A percentile compares a stretch with the other conserved stretches of the same genome.
These are phyloP conservation scores for Scheffersomyces spartinae DNA, from an alignment of 805 yeast genomes.

Conservation along the genomic window DNA sequence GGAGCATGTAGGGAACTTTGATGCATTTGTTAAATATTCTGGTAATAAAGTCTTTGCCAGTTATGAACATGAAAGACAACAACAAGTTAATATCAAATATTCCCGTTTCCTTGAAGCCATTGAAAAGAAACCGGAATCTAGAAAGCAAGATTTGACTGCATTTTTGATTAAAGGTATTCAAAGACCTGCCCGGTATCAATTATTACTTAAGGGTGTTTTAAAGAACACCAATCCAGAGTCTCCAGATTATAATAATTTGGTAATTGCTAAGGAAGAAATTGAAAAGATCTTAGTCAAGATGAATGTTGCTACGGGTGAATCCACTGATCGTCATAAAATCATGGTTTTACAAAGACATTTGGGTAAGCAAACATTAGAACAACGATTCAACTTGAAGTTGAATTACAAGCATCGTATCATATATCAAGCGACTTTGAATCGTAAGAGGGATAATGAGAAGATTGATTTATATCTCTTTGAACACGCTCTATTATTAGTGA, in stretches of 20 bases:
- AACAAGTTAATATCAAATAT: slow-evolving; percentile 79
- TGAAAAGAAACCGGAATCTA: slow-evolving; percentile 70
- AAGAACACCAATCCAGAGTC: slow-evolving; percentile 72
- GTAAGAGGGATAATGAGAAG: slow-evolving; percentile 67
- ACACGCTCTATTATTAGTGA: slow-evolving; percentile 75
- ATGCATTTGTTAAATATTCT: slow-evolving; percentile 86
- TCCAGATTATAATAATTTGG: slow-evolving; percentile 58
- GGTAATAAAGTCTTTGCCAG: slow-evolving; percentile 93
- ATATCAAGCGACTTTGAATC: slow-evolving; percentile 59
- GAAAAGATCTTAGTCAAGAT: slow-evolving; percentile 66
- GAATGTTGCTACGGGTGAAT: slow-evolving; percentile 84
- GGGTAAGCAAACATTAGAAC: slow-evolving; percentile 71
- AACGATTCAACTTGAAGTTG: slow-evolving; percentile 75
- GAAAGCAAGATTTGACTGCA: slow-evolving; percentile 86
- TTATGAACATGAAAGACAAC: slow-evolving; percentile 89
- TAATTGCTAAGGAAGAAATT: slow-evolving; percentile 64
- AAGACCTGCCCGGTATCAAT: slow-evolving; percentile 88
- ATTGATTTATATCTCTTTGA: slow-evolving; percentile 83
- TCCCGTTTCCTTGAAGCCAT: slow-evolving; percentile 91
- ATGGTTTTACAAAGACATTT: slow-evolving; percentile 50
- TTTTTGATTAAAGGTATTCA: slow-evolving; percentile 93
- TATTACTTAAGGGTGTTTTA: slow-evolving; percentile 69
- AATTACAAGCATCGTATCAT: slow-evolving; percentile 74
- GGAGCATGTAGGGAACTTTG: slow-evolving; percentile 76
- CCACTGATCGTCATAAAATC: slow-evolving; percentile 84